phyloP scores from a whole-genome alignment of 1,284 basidiomycete genomes.

The Leccinum glutinopallens region DNA sequence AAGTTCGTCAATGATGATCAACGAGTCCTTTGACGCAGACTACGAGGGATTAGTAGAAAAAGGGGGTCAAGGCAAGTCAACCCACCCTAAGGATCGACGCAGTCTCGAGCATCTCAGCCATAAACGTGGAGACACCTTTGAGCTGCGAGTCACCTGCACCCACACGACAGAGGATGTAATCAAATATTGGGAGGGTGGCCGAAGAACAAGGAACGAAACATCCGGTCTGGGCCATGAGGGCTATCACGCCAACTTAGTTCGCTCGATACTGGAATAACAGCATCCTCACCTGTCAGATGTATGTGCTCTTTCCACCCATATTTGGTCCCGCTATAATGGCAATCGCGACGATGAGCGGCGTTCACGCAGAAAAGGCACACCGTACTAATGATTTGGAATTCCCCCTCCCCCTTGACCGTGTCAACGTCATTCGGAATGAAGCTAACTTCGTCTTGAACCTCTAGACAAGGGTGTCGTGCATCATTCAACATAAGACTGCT shows the following conservation, averaged over 20 bases:
- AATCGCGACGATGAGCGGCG: slow-evolving; percentile 9
- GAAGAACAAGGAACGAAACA: slow-evolving; percentile 94
- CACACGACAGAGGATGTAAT: slow-evolving; percentile 94
- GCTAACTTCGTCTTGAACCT: slow-evolving; percentile 93
- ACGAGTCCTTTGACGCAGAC: slow-evolving; percentile 90
- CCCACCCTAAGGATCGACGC: slow-evolving; percentile 90
- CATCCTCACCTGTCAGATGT: slow-evolving; percentile 74
- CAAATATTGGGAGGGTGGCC: slow-evolving; percentile 90
- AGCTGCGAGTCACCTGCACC: slow-evolving; percentile 97
- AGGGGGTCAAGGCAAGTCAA: background rate
- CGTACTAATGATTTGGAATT: slow-evolving; percentile 87
- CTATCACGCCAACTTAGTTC: slow-evolving; percentile 78
- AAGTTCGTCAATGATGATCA: slow-evolving; percentile 98
- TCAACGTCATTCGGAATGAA: slow-evolving; percentile 96
- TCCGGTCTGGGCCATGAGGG: slow-evolving; percentile 93
- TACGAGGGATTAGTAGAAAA: slow-evolving; percentile 33
- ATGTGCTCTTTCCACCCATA: slow-evolving; percentile 96
- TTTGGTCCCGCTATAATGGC: slow-evolving; percentile 79
- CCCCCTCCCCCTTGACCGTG: slow-evolving; percentile 85
- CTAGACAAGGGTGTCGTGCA: slow-evolving; percentile 94
- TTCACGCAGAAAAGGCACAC: slow-evolving; percentile 1
- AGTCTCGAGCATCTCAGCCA: slow-evolving; percentile 99
- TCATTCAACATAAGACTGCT: slow-evolving; percentile 80
- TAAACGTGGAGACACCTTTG: slow-evolving; percentile 98
- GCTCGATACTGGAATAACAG: background rate